A percentile compares a stretch with the other conserved stretches of the same genome.
Evolutionary conservation across 768 basidiomycete genomes (phyloP).

Genomic region (Boletus vermiculosoides): DNA sequence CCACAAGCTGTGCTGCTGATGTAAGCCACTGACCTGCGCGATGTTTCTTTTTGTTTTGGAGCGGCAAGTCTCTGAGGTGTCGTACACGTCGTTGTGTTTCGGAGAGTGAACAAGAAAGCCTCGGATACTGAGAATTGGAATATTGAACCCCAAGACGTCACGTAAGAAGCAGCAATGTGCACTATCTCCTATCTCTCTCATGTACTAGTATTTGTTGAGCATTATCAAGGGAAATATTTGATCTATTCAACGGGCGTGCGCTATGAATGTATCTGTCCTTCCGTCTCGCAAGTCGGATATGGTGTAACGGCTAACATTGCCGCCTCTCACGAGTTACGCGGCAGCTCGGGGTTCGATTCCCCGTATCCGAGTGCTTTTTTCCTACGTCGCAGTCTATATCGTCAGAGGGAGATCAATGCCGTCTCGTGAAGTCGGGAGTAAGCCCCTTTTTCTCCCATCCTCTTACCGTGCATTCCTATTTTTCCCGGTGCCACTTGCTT

Average conservation of each 20-base stretch:
- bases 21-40: background rate
- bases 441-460: too few species aligned
- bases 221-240: background rate
- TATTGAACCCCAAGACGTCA: too few species aligned
- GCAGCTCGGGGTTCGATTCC: constrained; percentile 31
- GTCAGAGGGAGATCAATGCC: too few species aligned
- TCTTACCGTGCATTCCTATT: too few species aligned
- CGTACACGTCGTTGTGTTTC: background rate
- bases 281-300: constrained; percentile 39
- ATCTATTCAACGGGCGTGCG: background rate
- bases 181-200: too few species aligned
- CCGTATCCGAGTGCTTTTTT: background rate
- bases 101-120: background rate
- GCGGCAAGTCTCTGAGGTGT: background rate
- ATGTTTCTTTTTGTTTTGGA: too few species aligned
- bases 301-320: constrained; percentile 70
- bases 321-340: constrained; percentile 61
- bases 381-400: background rate
- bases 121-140: background rate
- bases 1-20: background rate
- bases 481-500: too few species aligned
- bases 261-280: background rate
- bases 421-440: too few species aligned
- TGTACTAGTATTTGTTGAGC: too few species aligned
- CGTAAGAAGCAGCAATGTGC: constrained; percentile 64